Percentiles rank a stretch among this genome's conserved stretches.
Conservation (phyloP, 1,284 basidiomycete species). For the Pholiota adiposa region DNA sequence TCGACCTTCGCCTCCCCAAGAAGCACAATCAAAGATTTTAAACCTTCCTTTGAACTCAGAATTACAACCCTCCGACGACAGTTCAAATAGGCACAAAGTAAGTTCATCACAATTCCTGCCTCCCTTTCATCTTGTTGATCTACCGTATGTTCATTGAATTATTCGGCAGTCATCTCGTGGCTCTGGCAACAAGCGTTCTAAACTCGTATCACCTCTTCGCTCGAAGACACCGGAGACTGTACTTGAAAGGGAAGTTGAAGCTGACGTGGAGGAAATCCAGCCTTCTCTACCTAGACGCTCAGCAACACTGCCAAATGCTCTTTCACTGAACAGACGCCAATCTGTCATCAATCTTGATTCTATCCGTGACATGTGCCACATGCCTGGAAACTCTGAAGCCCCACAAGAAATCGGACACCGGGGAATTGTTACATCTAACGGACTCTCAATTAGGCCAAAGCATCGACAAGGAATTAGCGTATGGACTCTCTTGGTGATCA, state of each 20-base stretch:
- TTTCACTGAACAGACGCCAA: neutral
- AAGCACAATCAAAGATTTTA: too few species aligned
- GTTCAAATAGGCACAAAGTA: too few species aligned
- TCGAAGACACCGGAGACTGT: neutral
- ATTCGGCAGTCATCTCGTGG: neutral
- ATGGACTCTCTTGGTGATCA: conserved; percentile 9
- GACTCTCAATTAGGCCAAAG: neutral
- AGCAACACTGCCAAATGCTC: neutral
- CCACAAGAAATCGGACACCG: neutral
- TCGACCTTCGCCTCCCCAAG: neutral
- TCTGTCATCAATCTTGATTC: neutral
- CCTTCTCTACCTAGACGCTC: neutral
- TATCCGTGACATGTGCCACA: neutral
- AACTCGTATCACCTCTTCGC: neutral
- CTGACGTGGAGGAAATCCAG: neutral
- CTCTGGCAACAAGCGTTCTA: neutral
- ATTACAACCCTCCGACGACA: too few species aligned
- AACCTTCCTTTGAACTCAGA: too few species aligned
- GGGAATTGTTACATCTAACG: neutral
- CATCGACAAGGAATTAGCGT: neutral
- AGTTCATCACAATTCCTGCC: too few species aligned
- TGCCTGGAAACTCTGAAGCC: neutral
- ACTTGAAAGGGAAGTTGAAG: neutral
- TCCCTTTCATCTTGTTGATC: too few species aligned
- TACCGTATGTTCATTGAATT: too few species aligned